phyloP scores from a whole-genome alignment of 768 basidiomycete genomes.

The Kockovaella imperatae region DNA sequence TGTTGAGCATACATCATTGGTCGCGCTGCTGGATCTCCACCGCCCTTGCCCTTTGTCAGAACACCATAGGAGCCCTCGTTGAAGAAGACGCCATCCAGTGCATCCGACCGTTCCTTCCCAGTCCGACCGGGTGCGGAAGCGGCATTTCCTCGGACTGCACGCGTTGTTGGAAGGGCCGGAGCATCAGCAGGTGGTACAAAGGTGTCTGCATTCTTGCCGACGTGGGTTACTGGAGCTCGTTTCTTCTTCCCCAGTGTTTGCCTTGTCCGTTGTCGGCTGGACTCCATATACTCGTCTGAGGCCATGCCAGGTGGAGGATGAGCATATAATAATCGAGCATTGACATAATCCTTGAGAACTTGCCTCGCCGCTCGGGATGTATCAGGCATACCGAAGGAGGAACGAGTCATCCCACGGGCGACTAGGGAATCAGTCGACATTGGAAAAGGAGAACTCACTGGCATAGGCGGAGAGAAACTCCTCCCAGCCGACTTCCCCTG shows the following conservation, averaged over 20 bases:
- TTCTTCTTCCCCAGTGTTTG: conserved; percentile 61
- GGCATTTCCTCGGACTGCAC: conserved; percentile 30
- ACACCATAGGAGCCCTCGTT: conserved; percentile 57
- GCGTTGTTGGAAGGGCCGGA: conserved; percentile 28
- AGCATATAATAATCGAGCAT: conserved; percentile 82
- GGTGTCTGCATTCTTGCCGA: conserved; percentile 74
- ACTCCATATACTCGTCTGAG: conserved; percentile 65
- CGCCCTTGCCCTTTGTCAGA: conserved; percentile 45
- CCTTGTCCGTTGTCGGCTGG: conserved; percentile 56
- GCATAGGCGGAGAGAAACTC: conserved; percentile 82
- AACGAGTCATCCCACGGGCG: conserved; percentile 81
- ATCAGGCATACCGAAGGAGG: conserved; percentile 94
- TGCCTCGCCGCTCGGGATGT: conserved; percentile 88
- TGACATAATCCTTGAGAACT: conserved; percentile 94
- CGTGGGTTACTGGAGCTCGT: conserved; percentile 76
- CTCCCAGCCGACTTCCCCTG: conserved; percentile 57
- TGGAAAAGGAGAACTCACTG: conserved; percentile 54
- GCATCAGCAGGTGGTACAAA: conserved; percentile 51
- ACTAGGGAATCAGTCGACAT: conserved; percentile 51
- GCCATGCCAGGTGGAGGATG: conserved; percentile 66
- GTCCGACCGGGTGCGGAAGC: conserved; percentile 40
- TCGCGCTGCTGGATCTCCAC: conserved; percentile 48
- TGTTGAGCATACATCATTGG: conserved; percentile 73
- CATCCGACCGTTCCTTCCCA: conserved; percentile 49
- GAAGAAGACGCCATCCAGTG: conserved; percentile 78